A percentile compares a stretch with the other conserved stretches of the same genome.
Evolutionary conservation across 2,329 filamentous ascomycete genomes (phyloP).

Genomic region (Grosmannia huntii): DNA sequence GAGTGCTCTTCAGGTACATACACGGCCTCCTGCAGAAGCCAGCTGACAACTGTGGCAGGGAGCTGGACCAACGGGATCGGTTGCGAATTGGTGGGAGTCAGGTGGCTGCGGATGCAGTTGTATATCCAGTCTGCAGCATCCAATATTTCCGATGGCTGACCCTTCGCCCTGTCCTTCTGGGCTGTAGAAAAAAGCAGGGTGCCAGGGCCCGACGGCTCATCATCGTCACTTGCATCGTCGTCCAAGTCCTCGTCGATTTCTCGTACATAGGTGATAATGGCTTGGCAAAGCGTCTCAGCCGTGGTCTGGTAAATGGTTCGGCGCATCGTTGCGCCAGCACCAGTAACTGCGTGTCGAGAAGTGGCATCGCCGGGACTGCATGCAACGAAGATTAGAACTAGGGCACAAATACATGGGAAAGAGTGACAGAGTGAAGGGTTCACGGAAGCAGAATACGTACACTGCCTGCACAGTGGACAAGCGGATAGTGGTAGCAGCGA

Average conservation of each 20-base stretch:
- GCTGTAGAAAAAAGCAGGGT: not conserved
- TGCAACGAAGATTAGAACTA: not conserved
- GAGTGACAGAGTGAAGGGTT: not conserved
- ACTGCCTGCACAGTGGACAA: not conserved
- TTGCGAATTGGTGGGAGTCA: not conserved
- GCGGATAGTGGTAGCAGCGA: slow-evolving; percentile 6
- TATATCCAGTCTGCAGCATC: slow-evolving; percentile 3
- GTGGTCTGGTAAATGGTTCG: not conserved
- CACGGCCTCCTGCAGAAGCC: not conserved
- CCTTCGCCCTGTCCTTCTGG: not conserved
- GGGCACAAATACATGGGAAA: not conserved
- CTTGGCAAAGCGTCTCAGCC: slow-evolving; percentile 1
- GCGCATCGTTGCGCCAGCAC: not conserved
- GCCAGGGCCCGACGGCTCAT: not conserved
- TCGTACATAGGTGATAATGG: not conserved
- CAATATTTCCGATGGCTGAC: not conserved
- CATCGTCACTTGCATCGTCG: not conserved
- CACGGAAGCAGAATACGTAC: not conserved
- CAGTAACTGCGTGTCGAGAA: too few relatives aligned
- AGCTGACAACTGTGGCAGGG: not conserved
- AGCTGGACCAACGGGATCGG: not conserved
- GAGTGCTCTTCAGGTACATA: not conserved
- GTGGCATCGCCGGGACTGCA: too few relatives aligned
- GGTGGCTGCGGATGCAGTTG: not conserved
- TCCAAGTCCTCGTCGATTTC: not conserved